phyloP scores from a whole-genome alignment of 257 asterid genomes.

The Capsicum chinense region DNA sequence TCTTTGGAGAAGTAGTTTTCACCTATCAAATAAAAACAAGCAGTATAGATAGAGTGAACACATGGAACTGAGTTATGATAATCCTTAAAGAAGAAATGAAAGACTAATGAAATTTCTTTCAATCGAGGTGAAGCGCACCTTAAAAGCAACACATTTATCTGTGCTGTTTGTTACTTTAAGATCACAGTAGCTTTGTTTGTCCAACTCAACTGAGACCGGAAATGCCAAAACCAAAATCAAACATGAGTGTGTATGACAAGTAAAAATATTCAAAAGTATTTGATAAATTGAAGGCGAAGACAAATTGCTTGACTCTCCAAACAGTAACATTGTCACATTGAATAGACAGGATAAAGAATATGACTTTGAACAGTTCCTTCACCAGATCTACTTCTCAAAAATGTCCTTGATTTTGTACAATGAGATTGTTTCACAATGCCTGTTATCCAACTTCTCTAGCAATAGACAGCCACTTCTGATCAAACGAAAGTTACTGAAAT shows the following conservation, averaged over 20 bases:
- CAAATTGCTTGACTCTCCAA: not conserved
- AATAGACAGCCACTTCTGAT: not conserved
- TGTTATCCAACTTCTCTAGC: constrained; percentile 1
- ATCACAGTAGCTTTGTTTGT: constrained; percentile 80
- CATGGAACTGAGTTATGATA: not conserved
- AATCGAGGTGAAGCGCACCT: constrained; percentile 46
- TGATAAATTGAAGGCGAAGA: not conserved
- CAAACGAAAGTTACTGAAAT: not conserved
- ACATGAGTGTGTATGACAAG: not conserved
- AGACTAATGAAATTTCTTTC: not conserved
- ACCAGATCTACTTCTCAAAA: not conserved
- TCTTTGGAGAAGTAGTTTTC: constrained; percentile 89
- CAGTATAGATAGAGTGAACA: not conserved
- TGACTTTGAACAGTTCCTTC: not conserved
- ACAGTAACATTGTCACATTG: not conserved
- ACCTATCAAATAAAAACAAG: constrained; percentile 49
- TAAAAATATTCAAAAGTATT: not conserved
- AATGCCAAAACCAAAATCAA: constrained; percentile 10
- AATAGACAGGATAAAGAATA: not conserved
- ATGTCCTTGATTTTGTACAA: not conserved
- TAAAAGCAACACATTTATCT: constrained; percentile 77
- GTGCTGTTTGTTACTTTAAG: constrained; percentile 77
- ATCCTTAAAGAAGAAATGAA: not conserved
- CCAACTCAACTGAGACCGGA: constrained; percentile 68
- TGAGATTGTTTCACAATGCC: not conserved